Conservation (phyloP, 169 alveolate species). For the Plasmodium chabaudi region DNA sequence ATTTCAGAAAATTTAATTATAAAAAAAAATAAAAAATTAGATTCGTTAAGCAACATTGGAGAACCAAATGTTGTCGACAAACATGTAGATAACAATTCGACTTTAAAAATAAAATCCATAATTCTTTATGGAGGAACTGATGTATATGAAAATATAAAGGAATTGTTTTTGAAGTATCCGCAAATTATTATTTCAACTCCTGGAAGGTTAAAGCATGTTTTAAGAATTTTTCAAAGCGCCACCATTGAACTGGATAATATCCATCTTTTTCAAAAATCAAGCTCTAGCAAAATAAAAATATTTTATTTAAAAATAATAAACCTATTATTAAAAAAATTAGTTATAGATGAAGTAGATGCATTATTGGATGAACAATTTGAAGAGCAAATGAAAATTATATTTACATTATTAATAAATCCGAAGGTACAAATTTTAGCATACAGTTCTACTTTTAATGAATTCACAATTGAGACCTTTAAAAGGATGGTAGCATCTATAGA, state of each 20-base stretch:
- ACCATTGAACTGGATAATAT: not conserved
- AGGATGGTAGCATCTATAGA: not conserved
- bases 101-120: slow-evolving; percentile 20
- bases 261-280: not conserved
- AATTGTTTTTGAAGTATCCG: slow-evolving; percentile 15
- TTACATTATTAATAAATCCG: slow-evolving; percentile 13
- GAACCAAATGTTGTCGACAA: not conserved
- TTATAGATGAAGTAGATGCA: slow-evolving; percentile 63
- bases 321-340: slow-evolving; percentile 9
- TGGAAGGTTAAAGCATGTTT: slow-evolving; percentile 61
- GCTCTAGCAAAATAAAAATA: not conserved
- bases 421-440: slow-evolving; percentile 26
- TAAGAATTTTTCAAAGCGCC: not conserved
- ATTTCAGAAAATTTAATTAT: not conserved
- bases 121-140: slow-evolving; percentile 62
- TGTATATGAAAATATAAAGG: slow-evolving; percentile 11
- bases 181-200: slow-evolving; percentile 58
- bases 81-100: not conserved
- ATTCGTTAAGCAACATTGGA: not conserved
- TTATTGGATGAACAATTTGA: slow-evolving; percentile 44
- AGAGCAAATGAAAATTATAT: slow-evolving; percentile 23
- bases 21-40: not conserved
- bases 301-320: slow-evolving; percentile 10
- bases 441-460: slow-evolving; percentile 34
- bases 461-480: not conserved